A percentile compares a stretch with the other conserved stretches of the same genome.
Conservation (phyloP, 257 asterid species). For the Nicotiana paniculata region DNA sequence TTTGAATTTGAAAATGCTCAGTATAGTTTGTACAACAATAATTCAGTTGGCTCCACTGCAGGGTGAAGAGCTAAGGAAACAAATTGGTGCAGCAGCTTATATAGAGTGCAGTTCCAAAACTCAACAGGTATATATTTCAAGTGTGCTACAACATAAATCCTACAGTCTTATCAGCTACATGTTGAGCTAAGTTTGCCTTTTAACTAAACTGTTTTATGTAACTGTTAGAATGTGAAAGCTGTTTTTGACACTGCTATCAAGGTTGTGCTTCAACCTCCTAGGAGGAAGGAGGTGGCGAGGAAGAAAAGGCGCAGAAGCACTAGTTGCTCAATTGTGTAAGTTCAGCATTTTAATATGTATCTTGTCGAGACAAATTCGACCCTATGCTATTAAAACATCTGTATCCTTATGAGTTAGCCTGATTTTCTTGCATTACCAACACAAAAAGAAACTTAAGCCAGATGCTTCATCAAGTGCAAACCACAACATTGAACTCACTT, state of each 20-base stretch:
- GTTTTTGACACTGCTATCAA: slow-evolving; percentile 90
- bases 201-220: neutral
- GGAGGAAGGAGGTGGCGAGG: slow-evolving; percentile 66
- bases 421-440: neutral
- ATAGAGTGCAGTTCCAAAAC: slow-evolving; percentile 55
- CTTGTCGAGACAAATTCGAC: neutral
- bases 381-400: neutral
- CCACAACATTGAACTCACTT: neutral
- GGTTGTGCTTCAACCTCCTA: slow-evolving; percentile 91
- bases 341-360: neutral
- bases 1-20: slow-evolving; percentile 1
- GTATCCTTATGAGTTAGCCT: neutral
- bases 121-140: slow-evolving; percentile 41
- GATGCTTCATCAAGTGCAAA: neutral
- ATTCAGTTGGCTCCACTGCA: neutral
- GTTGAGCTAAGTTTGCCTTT: neutral
- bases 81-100: slow-evolving; percentile 28
- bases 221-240: slow-evolving; percentile 81
- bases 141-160: neutral
- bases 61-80: slow-evolving; percentile 27
- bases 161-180: neutral
- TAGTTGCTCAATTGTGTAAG: slow-evolving; percentile 87
- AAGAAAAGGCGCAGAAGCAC: slow-evolving; percentile 50
- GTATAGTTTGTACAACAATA: neutral
- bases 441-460: neutral